phyloP scores from a whole-genome alignment of 495 filamentous ascomycete species.

The Extremus antarcticus region DNA sequence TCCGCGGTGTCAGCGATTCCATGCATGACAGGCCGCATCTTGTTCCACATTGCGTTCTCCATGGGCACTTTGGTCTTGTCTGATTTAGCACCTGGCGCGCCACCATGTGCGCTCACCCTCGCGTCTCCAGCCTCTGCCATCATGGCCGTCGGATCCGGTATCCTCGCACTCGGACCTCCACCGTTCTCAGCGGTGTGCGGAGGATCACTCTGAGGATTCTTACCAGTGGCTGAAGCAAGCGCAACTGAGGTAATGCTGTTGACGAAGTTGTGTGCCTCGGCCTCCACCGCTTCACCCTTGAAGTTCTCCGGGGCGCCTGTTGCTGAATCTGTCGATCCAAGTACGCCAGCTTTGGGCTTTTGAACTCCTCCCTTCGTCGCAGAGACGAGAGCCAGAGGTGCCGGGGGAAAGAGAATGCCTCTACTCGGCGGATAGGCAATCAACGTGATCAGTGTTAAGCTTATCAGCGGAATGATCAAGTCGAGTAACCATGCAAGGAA shows the following conservation, averaged over 20 bases:
- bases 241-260: conserved; percentile 65
- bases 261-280: conserved; percentile 73
- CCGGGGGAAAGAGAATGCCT: conserved; percentile 60
- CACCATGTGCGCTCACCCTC: conserved; percentile 41
- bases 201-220: conserved; percentile 39
- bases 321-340: conserved; percentile 65
- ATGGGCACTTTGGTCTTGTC: conserved; percentile 83
- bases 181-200: conserved; percentile 15
- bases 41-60: conserved; percentile 64
- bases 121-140: conserved; percentile 46
- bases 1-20: conserved; percentile 61
- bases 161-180: conserved; percentile 35
- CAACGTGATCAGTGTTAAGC: conserved; percentile 48
- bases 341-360: conserved; percentile 56
- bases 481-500: conserved; percentile 64
- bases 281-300: conserved; percentile 77
- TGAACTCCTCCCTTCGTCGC: conserved; percentile 52
- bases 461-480: conserved; percentile 54
- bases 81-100: conserved; percentile 37
- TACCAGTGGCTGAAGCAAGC: conserved; percentile 63
- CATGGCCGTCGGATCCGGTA: conserved; percentile 52
- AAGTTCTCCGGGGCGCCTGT: conserved; percentile 77
- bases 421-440: conserved; percentile 58
- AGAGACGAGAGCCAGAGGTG: conserved; percentile 55
- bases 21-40: conserved; percentile 70